A percentile compares a stretch with the other conserved stretches of the same genome.
phyloP scores from a whole-genome alignment of 108 stramenopile genomes.

The Schizochytrium sp. region DNA sequence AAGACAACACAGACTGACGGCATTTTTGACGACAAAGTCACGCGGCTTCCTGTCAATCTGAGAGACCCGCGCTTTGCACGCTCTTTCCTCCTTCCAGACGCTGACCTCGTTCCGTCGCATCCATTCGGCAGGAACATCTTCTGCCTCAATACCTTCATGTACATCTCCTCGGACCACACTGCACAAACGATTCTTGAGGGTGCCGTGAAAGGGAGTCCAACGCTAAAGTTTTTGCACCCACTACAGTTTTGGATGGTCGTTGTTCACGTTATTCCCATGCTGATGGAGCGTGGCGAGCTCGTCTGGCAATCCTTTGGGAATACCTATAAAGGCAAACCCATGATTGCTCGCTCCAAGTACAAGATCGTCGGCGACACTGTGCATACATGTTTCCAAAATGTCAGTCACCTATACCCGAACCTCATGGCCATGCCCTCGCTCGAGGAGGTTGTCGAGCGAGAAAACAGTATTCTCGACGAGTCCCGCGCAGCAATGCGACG shows the following conservation, averaged over 20 bases:
- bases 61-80: background rate
- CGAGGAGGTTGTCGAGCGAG: background rate
- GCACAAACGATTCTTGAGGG: background rate
- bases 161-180: background rate
- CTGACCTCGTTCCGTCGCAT: background rate
- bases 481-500: too few relatives aligned
- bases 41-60: background rate
- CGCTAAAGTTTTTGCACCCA: background rate
- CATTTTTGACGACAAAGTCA: background rate
- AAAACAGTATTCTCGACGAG: background rate
- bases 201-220: background rate
- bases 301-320: background rate
- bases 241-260: constrained; percentile 18
- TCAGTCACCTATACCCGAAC: background rate
- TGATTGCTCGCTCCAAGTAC: background rate
- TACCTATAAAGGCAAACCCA: background rate
- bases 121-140: background rate
- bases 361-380: background rate
- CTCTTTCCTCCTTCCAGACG: background rate
- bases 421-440: background rate
- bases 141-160: constrained; percentile 13
- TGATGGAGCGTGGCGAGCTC: background rate
- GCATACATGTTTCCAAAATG: background rate
- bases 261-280: background rate
- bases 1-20: background rate